Base-by-base conservation (phyloP, 2,329 filamentous ascomycete species). In the Trichoderma sp. region DNA sequence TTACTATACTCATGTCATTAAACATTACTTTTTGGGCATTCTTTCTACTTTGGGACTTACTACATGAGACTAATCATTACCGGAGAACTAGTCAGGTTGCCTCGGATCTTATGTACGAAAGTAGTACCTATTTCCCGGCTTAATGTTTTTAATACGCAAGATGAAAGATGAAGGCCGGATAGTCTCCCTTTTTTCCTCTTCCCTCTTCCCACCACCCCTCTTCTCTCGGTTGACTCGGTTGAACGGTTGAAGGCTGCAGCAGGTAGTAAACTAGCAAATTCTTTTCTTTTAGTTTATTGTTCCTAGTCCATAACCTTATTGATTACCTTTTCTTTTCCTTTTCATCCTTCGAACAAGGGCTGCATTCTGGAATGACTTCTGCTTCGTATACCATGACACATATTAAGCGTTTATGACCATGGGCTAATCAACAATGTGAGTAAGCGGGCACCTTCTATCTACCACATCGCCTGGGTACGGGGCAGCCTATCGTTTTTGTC, bases 401-500 rank as follows among this genome's bases (percentile, higher is more conserved):
- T 40, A 56, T 24, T 14, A 14, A 40, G 37, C 16, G 14, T 40
- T 16, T 37, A 40, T 40, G 37, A 40, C 37, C 14, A 40, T 40
- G 16, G 37, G 37, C 8, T 40, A 37, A 4, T 40, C 0, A 40
- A 33, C 24, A 47, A 24, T 37, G 33, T 27, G 40, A 47, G 62
- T 65, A 65, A 65, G 62, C 62, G 62, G 62, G 62, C 62, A 65
- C 62, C 49, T 53, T 29, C 24, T 31, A 31, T 27, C 52, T 31
- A 16, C 33, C 55, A 57, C 55, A 35, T 33, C 13, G 19, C 55
- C 55, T 35, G 2, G 1, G n/a, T 35, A 35, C 11, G 40, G 40
- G 40, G 40, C 7, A 43, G 10, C 16, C 52, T 16, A 31, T 31
- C 0, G 6, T 19, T n/a, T n/a, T 55, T 43, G 40, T 8, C 16